Conservation (phyloP, 2,329 filamentous ascomycete genomes). For the Xylaria sp. region DNA sequence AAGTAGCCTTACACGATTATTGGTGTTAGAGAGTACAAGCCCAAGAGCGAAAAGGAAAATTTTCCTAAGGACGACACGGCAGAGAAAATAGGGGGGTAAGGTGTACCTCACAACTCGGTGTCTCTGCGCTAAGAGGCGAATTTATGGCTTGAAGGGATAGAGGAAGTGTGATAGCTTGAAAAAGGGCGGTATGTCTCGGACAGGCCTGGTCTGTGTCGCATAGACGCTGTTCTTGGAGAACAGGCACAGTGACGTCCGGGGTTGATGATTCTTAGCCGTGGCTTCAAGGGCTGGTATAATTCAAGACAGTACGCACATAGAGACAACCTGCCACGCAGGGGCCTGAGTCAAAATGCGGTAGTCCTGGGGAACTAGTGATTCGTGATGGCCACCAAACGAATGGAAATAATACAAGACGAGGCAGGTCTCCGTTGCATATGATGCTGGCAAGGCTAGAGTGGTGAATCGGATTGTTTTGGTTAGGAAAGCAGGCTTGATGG, state of each 20-base stretch:
- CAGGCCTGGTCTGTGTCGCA: conserved; percentile 31
- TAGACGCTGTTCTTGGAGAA: conserved; percentile 28
- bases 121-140: conserved; percentile 34
- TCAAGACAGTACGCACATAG: conserved; percentile 7
- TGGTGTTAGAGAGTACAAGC: conserved; percentile 39
- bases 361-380: conserved; percentile 4
- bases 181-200: conserved; percentile 41
- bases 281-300: conserved; percentile 30
- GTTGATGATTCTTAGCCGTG: conserved; percentile 36
- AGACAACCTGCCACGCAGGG: conserved; percentile 7
- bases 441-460: background rate
- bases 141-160: conserved; percentile 33
- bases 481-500: background rate
- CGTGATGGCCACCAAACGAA: background rate
- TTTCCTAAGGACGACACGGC: conserved; percentile 2
- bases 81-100: conserved; percentile 14
- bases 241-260: conserved; percentile 39
- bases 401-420: background rate
- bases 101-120: conserved; percentile 13
- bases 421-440: background rate
- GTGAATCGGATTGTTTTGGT: background rate
- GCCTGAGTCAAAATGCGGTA: conserved; percentile 22
- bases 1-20: conserved; percentile 40
- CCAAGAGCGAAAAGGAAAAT: conserved; percentile 7
- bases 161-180: conserved; percentile 23